Base-by-base conservation (phyloP, 495 filamentous ascomycete species). In the Geopyxis carbonaria region DNA sequence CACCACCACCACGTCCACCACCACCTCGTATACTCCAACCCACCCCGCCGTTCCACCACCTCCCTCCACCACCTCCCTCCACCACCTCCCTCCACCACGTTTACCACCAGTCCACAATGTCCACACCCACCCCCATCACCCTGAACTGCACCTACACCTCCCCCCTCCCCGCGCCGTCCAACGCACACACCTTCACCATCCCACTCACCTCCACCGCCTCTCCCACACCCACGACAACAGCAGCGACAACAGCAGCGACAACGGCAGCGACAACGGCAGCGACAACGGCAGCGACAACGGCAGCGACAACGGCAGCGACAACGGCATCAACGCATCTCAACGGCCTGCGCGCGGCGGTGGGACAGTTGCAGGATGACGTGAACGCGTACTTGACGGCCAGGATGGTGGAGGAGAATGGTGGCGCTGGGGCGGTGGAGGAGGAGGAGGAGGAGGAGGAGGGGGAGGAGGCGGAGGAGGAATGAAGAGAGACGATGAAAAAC, bases 351-450 rank as follows among this genome's bases (percentile, higher is more conserved):
- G 52, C 63, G 7, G 65, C 72, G 0, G 64, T 75, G 3, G 57
- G 63, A 2, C 48, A 61, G 14, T 51, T 86, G 7, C 89, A 95
- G 48, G 72, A 68, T 13, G 64, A 72, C 11, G n/a, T n/a, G 52
- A 97, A 97, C 61, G 62, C 59, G 22, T 82, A 85, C 53, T 65
- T 97, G 45, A 97, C 89, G 16, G 59, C 63, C 45, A 64, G 20
- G 2, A 59, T 60, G 4, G 52, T 47, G 3, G 48, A 43, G 3
- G 48, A 37, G 21, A 3, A 21, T 13, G 8, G 34, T 14, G 57
- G 50, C 19, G 51, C 32, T 8, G 55, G 56, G 21, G 65, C 65
- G 19, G 36, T 63, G n/a, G 57, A 66, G 25, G 51, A 61, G 13
- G 68, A 65, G 2, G 68, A 70, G 22, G 64, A 72, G 40, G 64